Conservation (phyloP, 352 stramenopile species). For the Hyphochytrium catenoides region DNA sequence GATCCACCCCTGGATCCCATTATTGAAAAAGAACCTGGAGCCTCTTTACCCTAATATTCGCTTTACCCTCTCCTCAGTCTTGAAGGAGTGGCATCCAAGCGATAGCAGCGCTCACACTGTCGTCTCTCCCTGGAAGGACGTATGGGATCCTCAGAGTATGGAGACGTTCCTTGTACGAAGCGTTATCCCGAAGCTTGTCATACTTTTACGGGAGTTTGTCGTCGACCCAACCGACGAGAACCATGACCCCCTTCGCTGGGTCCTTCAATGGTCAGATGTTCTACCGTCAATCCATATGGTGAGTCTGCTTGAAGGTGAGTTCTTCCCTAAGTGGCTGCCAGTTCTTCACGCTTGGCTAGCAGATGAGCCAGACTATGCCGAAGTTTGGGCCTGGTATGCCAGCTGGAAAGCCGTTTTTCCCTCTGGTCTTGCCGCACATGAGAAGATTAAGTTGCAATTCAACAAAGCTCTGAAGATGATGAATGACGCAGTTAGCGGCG, state of each 20-base stretch:
- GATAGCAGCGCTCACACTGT: slow-evolving; percentile 30
- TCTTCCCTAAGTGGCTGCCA: slow-evolving; percentile 69
- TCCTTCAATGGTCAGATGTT: slow-evolving; percentile 36
- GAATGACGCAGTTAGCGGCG: slow-evolving; percentile 15
- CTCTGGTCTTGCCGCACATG: slow-evolving; percentile 21
- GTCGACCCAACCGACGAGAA: slow-evolving; percentile 40
- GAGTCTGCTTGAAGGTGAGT: slow-evolving; percentile 61
- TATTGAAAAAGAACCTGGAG: slow-evolving; percentile 17
- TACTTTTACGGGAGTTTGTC: slow-evolving; percentile 45
- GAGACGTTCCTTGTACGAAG: slow-evolving; percentile 52
- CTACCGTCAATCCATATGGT: slow-evolving; percentile 42
- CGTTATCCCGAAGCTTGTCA: slow-evolving; percentile 38
- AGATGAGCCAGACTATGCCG: slow-evolving; percentile 13
- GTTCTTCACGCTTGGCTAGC: slow-evolving; percentile 38
- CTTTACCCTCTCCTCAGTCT: slow-evolving; percentile 22
- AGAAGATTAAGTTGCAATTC: slow-evolving; percentile 42
- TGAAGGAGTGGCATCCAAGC: slow-evolving; percentile 52
- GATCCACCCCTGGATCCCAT: slow-evolving; percentile 32
- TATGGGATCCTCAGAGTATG: slow-evolving; percentile 51
- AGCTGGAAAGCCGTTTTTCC: slow-evolving; percentile 61
- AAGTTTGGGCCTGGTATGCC: slow-evolving; percentile 52
- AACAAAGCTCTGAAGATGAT: slow-evolving; percentile 39
- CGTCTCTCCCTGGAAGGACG: slow-evolving; percentile 30
- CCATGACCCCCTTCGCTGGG: slow-evolving; percentile 30
- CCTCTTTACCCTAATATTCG: slow-evolving; percentile 39